phyloP scores from a whole-genome alignment of 129 eudicot species.

The Glebionis coronaria region DNA sequence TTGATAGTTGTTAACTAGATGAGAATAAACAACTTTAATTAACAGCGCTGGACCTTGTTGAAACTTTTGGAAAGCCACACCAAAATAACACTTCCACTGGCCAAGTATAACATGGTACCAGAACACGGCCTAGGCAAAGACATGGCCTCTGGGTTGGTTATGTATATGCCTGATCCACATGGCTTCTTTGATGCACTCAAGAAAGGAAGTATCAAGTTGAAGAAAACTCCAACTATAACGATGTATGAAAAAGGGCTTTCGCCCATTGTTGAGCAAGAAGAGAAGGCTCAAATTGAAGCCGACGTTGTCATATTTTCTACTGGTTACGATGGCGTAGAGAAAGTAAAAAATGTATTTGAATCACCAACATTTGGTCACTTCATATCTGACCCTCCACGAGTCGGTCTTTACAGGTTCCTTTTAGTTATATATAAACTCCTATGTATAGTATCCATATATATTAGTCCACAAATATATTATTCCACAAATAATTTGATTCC shows the following conservation, averaged over 20 bases:
- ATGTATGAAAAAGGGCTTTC: conserved; percentile 48
- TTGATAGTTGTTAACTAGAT: no score
- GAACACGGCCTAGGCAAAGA: conserved; percentile 35
- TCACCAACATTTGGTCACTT: conserved; percentile 31
- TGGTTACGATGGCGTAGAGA: conserved; percentile 34
- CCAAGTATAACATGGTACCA: conserved; percentile 43
- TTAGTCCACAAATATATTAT: no score
- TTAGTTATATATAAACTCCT: no score
- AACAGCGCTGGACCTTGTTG: conserved; percentile 52
- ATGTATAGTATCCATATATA: no score
- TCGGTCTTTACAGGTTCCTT: conserved; percentile 59
- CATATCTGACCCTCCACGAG: conserved; percentile 37
- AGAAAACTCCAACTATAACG: conserved; percentile 7
- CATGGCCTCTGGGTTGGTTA: conserved; percentile 25
- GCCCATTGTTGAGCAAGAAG: conserved; percentile 17
- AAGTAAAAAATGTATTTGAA: conserved; percentile 41
- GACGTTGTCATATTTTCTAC: conserved; percentile 32
- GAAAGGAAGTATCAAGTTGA: neutral
- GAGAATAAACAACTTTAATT: neutral
- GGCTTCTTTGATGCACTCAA: neutral
- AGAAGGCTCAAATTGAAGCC: conserved; percentile 25
- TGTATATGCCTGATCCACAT: conserved; percentile 25
- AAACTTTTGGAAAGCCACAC: conserved; percentile 43
- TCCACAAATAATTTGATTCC: neutral
- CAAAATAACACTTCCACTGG: conserved; percentile 30